A percentile compares a stretch with the other conserved stretches of the same genome.
Conservation (phyloP, 2,329 filamentous ascomycete genomes). For the Pyrenochaeta sp. region DNA sequence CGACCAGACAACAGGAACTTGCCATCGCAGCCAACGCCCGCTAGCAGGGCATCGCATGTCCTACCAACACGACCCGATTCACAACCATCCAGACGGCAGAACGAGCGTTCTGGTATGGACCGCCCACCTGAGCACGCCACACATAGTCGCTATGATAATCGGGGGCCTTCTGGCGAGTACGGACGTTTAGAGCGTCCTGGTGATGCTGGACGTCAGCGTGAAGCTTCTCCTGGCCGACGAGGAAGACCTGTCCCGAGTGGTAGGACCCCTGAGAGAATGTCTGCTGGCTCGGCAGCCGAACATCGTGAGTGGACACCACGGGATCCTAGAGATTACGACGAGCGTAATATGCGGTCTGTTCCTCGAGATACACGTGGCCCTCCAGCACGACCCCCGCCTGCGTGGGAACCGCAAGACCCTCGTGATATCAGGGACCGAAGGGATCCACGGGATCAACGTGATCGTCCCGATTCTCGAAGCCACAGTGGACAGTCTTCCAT, state of each 20-base stretch:
- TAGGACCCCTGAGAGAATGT: conserved; percentile 47
- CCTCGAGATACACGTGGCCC: conserved; percentile 40
- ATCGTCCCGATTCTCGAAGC: conserved; percentile 40
- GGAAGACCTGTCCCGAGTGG: conserved; percentile 34
- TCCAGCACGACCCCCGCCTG: conserved; percentile 27
- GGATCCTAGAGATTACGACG: conserved; percentile 46
- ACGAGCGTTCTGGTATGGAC: conserved; percentile 41
- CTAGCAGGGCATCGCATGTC: conserved; percentile 45
- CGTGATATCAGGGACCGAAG: conserved; percentile 39
- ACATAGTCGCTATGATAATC: conserved; percentile 43
- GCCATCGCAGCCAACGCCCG: conserved; percentile 29
- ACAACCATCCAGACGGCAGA: conserved; percentile 56
- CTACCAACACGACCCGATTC: conserved; percentile 68
- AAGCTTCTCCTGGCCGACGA: conserved; percentile 51
- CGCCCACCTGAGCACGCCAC: conserved; percentile 34
- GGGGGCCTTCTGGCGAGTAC: conserved; percentile 48
- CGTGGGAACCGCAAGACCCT: conserved; percentile 37
- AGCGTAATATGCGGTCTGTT: conserved; percentile 43
- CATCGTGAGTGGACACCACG: conserved; percentile 41
- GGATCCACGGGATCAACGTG: conserved; percentile 37
- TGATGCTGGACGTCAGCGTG: conserved; percentile 48
- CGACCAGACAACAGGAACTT: conserved; percentile 44
- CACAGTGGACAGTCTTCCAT: conserved; percentile 24
- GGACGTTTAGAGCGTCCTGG: conserved; percentile 54
- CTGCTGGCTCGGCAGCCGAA: conserved; percentile 29